These are phyloP conservation scores for Suaeda aralocaspica DNA, from an alignment of 148 eudicot species.

Conservation along the genomic window DNA sequence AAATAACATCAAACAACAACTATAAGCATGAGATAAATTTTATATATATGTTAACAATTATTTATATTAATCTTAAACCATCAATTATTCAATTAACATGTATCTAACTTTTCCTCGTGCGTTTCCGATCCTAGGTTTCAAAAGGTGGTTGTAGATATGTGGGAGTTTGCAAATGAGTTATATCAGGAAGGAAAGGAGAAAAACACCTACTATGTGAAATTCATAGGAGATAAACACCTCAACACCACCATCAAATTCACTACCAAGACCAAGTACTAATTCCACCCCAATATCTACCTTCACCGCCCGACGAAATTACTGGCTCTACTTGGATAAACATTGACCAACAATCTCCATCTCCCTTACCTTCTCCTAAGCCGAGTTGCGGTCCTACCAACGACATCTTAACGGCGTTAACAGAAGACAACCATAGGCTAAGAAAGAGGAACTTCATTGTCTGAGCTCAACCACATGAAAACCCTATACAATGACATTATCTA, in stretches of 20 bases:
- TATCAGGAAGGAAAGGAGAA: constrained; percentile 47
- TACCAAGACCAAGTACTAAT: constrained; percentile 38
- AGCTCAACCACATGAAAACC: constrained; percentile 48
- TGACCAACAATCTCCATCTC: constrained; percentile 14
- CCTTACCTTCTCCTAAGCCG: too few relatives aligned
- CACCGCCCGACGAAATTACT: constrained; percentile 14
- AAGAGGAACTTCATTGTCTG: constrained; percentile 47
- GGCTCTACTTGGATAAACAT: constrained; percentile 32
- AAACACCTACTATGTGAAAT: constrained; percentile 45
- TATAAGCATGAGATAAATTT: too few relatives aligned
- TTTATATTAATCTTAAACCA: too few relatives aligned
- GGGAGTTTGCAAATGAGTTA: constrained; percentile 62
- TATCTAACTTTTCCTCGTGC: too few relatives aligned
- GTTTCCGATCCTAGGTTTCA: constrained; percentile 50
- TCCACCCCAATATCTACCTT: constrained; percentile 31
- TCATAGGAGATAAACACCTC: constrained; percentile 47
- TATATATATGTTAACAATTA: too few relatives aligned
- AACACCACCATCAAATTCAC: too few relatives aligned
- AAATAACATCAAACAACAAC: too few relatives aligned
- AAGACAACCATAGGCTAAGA: constrained; percentile 42
- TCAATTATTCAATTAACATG: too few relatives aligned
- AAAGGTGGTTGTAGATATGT: constrained; percentile 53
- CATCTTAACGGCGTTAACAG: constrained; percentile 30
- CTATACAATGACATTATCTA: too few relatives aligned
- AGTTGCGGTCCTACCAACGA: constrained; percentile 22